Evolutionary conservation across 208 protist species (phyloP).

Genomic region (Crithidia mellificae): DNA sequence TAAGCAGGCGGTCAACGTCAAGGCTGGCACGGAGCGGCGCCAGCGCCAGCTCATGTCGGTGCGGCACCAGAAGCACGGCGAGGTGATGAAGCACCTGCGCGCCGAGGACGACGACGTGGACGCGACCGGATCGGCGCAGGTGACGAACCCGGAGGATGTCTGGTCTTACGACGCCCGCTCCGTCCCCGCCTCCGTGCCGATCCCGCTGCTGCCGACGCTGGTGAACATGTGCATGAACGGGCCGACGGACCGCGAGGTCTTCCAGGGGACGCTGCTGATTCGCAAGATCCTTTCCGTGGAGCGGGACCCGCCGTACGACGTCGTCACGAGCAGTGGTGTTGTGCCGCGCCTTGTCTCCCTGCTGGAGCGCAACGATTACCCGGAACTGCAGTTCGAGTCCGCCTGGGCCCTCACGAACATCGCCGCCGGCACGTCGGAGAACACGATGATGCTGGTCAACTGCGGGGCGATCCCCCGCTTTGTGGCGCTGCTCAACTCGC

Average conservation of each 20-base stretch:
- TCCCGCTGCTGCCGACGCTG: constrained; percentile 65
- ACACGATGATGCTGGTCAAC: constrained; percentile 93
- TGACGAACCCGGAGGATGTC: constrained; percentile 36
- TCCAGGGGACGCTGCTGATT: constrained; percentile 79
- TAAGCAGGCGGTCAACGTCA: constrained; percentile 65
- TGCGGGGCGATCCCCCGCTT: constrained; percentile 95
- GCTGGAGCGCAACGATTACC: constrained; percentile 74
- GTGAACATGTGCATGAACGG: constrained; percentile 63
- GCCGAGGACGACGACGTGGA: constrained; percentile 29
- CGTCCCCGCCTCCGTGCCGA: constrained; percentile 59
- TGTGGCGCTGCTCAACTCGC: constrained; percentile 91
- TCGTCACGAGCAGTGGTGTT: constrained; percentile 92
- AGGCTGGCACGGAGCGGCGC: constrained; percentile 66
- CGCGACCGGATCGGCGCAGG: constrained; percentile 2
- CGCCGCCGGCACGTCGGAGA: constrained; percentile 95
- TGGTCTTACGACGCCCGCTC: constrained; percentile 57
- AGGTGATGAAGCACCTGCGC: constrained; percentile 73
- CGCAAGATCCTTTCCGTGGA: constrained; percentile 94
- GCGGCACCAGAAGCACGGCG: constrained; percentile 57
- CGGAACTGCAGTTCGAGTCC: constrained; percentile 97
- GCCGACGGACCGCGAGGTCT: constrained; percentile 51
- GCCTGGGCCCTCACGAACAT: constrained; percentile 99
- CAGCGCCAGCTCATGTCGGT: constrained; percentile 69
- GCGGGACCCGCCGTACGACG: constrained; percentile 94
- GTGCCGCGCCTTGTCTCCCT: constrained; percentile 95